Base-by-base conservation (phyloP, 352 stramenopile genomes). In the Globisporangium radiosum region DNA sequence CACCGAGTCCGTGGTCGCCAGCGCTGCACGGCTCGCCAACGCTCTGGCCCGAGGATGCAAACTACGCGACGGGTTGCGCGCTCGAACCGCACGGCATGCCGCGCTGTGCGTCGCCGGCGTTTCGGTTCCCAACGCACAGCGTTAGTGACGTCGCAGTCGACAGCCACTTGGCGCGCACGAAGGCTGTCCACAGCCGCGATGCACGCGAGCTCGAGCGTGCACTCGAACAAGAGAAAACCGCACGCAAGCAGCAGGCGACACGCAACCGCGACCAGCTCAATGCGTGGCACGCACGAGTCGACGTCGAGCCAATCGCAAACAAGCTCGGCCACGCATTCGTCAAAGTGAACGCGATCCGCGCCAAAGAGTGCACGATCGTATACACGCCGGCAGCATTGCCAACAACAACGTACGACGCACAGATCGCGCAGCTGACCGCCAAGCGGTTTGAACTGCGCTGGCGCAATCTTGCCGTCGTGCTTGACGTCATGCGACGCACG, bases 401-500 rank as follows among this genome's bases (percentile, higher is more conserved):
- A 7, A 54, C 66, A 4, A 70, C 69, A 8, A 62, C 73, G 44
- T 80, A 69, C 59, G 53, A 67, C 10, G 63, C 58, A 1, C 71
- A 86, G 49, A 66, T 76, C 0, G 59, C 57, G 1, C 68, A 76
- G 48, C 59, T 85, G 11, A 57, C 59, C 0, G 58, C 59, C 7
- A 64, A 81, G 38, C 66, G 70, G 1, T 86, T 82, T 53, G 47
- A 54, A 9, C 59, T 88, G 39, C 75, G 76, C 0, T 88, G 78
- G 78, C 56, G 60, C 10, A 75, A 77, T 40, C 69, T 85, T 57
- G 62, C 68, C 0, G 52, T 68, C 13, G 14, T 88, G 5, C 56
- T 88, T 4, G 75, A 86, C 17, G 70, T 74, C 4, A 87, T 88
- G 78, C 65, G 70, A 15, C 71, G 70, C 25, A 88, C 78, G 7